A percentile compares a stretch with the other conserved stretches of the same genome.
These are phyloP conservation scores for Debaryomyces fabryi DNA, from an alignment of 1,139 yeast species.

Conservation along the genomic window DNA sequence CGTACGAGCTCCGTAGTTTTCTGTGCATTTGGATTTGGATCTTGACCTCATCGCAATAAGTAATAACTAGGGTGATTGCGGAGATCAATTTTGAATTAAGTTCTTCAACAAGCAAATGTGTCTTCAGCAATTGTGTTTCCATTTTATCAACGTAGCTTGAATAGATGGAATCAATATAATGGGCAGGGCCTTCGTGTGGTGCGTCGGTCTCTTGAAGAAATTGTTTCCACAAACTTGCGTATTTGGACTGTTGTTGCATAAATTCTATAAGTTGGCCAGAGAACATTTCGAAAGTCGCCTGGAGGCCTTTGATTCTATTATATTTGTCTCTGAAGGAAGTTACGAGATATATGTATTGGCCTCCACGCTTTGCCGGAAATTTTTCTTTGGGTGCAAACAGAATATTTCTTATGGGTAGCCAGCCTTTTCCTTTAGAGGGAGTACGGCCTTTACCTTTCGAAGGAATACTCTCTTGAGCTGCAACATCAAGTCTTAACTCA, in stretches of 20 bases:
- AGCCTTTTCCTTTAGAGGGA: conserved; percentile 4
- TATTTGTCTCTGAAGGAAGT: conserved; percentile 12
- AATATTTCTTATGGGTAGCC: not conserved
- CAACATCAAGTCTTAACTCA: conserved; percentile 13
- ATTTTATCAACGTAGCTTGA: conserved; percentile 22
- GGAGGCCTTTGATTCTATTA: conserved; percentile 10
- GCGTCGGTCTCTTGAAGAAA: conserved; percentile 16
- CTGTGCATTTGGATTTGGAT: conserved; percentile 11
- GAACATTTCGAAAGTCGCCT: conserved; percentile 9
- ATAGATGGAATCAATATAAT: conserved; percentile 21
- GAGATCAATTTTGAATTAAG: conserved; percentile 15
- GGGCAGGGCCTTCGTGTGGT: conserved; percentile 7
- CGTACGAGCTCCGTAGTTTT: conserved; percentile 10
- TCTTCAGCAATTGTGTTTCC: conserved; percentile 14
- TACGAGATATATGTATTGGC: conserved; percentile 5
- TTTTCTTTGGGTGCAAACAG: conserved; percentile 7
- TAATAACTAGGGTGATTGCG: conserved; percentile 7
- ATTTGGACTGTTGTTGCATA: conserved; percentile 17
- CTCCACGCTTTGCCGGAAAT: not conserved
- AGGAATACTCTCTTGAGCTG: conserved; percentile 2
- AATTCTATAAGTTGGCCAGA: conserved; percentile 12
- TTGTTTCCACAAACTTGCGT: conserved; percentile 21
- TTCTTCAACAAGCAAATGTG: conserved; percentile 14
- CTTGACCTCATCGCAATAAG: conserved; percentile 14
- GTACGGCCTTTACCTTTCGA: conserved; percentile 3